A percentile compares a stretch with the other conserved stretches of the same genome.
Conservation (phyloP, 257 asterid genomes). For the Penstemon davidsonii region DNA sequence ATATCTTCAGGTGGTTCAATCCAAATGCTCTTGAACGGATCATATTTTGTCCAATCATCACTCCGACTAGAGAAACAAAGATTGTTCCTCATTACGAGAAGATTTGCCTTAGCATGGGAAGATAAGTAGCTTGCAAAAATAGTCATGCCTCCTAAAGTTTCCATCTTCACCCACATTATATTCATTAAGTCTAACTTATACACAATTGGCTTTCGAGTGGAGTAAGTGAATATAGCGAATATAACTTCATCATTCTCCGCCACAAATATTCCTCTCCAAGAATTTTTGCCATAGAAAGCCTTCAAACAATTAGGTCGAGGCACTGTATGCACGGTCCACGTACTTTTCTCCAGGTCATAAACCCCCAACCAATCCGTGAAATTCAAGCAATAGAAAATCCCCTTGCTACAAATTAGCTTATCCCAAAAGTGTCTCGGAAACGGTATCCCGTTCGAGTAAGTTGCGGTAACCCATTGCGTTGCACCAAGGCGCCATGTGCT, state of each 20-base stretch:
- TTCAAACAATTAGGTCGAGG: no score
- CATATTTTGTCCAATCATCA: conserved; percentile 51
- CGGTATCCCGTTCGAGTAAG: conserved; percentile 44
- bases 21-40: conserved; percentile 54
- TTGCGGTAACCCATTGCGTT: conserved; percentile 41
- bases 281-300: no score
- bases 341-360: conserved; percentile 33
- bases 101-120: conserved; percentile 44
- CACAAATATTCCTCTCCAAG: background rate
- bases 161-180: conserved; percentile 46
- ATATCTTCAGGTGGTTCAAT: conserved; percentile 50
- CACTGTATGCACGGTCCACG: no score
- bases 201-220: conserved; percentile 42
- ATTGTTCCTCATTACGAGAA: conserved; percentile 51
- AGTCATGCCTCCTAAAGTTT: conserved; percentile 38
- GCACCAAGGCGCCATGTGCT: conserved; percentile 52
- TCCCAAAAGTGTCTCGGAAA: conserved; percentile 51
- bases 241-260: conserved; percentile 54
- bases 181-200: conserved; percentile 40
- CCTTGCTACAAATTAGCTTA: conserved; percentile 45
- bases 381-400: conserved; percentile 47
- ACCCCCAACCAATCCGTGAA: conserved; percentile 57
- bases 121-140: conserved; percentile 50
- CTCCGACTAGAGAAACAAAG: conserved; percentile 46
- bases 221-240: conserved; percentile 44